Conservation (phyloP, 495 filamentous ascomycete species). For the Tuber umbilicatum region DNA sequence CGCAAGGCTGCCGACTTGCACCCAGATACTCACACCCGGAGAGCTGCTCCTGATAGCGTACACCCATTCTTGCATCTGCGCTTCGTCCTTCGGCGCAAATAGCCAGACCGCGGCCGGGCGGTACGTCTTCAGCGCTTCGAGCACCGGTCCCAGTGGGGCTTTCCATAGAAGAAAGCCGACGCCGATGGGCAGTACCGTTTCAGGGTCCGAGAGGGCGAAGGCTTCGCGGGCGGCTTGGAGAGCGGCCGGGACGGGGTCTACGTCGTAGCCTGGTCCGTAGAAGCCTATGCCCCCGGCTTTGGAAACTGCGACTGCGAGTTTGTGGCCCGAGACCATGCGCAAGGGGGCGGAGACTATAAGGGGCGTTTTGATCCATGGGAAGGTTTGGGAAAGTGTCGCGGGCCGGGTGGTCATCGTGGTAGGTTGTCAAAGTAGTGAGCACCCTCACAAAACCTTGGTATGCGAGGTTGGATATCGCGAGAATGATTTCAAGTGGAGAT, state of each 20-base stretch:
- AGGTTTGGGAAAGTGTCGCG: slow-evolving; percentile 40
- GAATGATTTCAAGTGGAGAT: not conserved
- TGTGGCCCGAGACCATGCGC: slow-evolving; percentile 56
- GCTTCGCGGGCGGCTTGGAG: slow-evolving; percentile 34
- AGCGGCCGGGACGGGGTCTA: slow-evolving; percentile 30
- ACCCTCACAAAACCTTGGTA: not conserved
- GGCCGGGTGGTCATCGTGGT: slow-evolving; percentile 23
- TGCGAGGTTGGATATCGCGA: not conserved
- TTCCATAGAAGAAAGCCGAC: slow-evolving; percentile 59
- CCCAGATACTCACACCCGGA: slow-evolving; percentile 54
- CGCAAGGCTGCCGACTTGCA: slow-evolving; percentile 58
- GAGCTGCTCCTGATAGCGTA: slow-evolving; percentile 41
- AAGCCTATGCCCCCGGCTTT: slow-evolving; percentile 57
- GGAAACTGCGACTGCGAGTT: slow-evolving; percentile 55
- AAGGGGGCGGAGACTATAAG: slow-evolving; percentile 66
- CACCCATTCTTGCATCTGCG: slow-evolving; percentile 55
- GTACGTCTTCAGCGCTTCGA: slow-evolving; percentile 46
- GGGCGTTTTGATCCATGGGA: slow-evolving; percentile 59
- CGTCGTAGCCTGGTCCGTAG: slow-evolving; percentile 43
- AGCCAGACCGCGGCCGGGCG: slow-evolving; percentile 65
- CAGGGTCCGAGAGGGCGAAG: slow-evolving; percentile 19
- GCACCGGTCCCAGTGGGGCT: slow-evolving; percentile 47
- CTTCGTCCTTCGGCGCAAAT: slow-evolving; percentile 53
- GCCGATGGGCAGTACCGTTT: slow-evolving; percentile 50
- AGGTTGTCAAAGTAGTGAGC: not conserved